phyloP scores from a whole-genome alignment of 2,329 filamentous ascomycete species.

The Monosporascus ibericus region DNA sequence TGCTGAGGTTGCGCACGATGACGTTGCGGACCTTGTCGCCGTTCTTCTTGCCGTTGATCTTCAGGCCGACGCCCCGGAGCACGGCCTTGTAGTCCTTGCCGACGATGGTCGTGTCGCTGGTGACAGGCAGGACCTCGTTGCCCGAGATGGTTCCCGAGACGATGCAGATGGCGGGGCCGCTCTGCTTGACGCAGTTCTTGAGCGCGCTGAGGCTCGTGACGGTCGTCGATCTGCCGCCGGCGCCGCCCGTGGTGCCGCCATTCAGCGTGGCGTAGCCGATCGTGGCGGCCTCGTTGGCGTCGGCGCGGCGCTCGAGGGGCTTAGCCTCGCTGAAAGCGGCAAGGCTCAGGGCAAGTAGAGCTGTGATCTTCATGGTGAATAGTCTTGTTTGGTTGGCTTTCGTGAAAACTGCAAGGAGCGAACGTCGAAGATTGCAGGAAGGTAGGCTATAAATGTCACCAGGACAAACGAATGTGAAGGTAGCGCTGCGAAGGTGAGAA shows the following conservation, averaged over 20 bases:
- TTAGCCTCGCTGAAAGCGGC: not conserved
- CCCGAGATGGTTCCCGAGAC: slow-evolving; percentile 38
- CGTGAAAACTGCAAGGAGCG: no score
- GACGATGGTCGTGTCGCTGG: slow-evolving; percentile 45
- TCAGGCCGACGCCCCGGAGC: slow-evolving; percentile 42
- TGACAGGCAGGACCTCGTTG: slow-evolving; percentile 36
- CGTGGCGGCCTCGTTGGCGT: no score
- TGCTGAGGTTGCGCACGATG: slow-evolving; percentile 57
- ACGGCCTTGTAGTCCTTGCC: slow-evolving; percentile 26
- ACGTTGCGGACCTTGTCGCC: slow-evolving; percentile 43
- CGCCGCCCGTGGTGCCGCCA: slow-evolving; percentile 43
- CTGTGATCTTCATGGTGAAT: no score
- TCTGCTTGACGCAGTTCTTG: slow-evolving; percentile 40
- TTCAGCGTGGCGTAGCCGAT: slow-evolving; percentile 16
- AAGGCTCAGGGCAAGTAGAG: not conserved
- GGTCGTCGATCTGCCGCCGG: slow-evolving; percentile 47
- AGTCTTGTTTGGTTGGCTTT: no score
- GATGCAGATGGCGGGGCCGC: slow-evolving; percentile 38
- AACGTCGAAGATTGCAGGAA: no score
- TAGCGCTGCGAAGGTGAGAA: no score
- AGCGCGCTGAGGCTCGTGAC: slow-evolving; percentile 46
- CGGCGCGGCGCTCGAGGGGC: not conserved
- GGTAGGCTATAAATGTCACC: no score
- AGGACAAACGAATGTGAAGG: no score
- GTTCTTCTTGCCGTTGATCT: slow-evolving; percentile 32